Evolutionary conservation across 2,329 filamentous ascomycete species (phyloP).

Genomic region (Aspergillus jensenii): DNA sequence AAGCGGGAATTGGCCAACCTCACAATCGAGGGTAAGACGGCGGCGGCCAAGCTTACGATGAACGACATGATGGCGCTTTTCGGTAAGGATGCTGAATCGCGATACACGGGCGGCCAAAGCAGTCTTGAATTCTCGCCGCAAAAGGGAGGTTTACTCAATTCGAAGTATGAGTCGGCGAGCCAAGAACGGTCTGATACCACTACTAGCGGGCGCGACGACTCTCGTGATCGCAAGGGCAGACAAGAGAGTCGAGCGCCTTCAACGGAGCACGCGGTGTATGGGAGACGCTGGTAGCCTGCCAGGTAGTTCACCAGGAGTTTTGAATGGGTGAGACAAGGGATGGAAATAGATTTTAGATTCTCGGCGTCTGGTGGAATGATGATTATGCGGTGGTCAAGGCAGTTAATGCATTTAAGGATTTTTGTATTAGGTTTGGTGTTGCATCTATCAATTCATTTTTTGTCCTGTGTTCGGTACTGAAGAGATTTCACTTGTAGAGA

Average conservation of each 20-base stretch:
- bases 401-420: background rate
- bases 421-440: background rate
- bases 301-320: background rate
- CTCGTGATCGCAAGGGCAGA: slow-evolving; percentile 19
- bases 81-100: slow-evolving; percentile 63
- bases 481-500: background rate
- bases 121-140: slow-evolving; percentile 38
- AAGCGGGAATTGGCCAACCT: slow-evolving; percentile 90
- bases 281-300: slow-evolving; percentile 37
- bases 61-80: slow-evolving; percentile 93
- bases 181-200: slow-evolving; percentile 1
- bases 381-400: background rate
- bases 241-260: slow-evolving; percentile 22
- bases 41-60: slow-evolving; percentile 81
- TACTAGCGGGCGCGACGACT: slow-evolving; percentile 12
- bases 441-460: background rate
- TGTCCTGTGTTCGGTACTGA: background rate
- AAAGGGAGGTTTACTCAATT: slow-evolving; percentile 30
- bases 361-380: background rate
- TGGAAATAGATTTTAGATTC: background rate
- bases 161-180: slow-evolving; percentile 22
- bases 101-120: slow-evolving; percentile 41
- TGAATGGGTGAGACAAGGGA: background rate
- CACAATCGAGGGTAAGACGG: slow-evolving; percentile 78
- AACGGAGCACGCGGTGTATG: slow-evolving; percentile 44